Evolutionary conservation across 768 basidiomycete genomes (phyloP), one percentile per base, ranked within the genome.

Genomic region (Tulasnella sp.): DNA sequence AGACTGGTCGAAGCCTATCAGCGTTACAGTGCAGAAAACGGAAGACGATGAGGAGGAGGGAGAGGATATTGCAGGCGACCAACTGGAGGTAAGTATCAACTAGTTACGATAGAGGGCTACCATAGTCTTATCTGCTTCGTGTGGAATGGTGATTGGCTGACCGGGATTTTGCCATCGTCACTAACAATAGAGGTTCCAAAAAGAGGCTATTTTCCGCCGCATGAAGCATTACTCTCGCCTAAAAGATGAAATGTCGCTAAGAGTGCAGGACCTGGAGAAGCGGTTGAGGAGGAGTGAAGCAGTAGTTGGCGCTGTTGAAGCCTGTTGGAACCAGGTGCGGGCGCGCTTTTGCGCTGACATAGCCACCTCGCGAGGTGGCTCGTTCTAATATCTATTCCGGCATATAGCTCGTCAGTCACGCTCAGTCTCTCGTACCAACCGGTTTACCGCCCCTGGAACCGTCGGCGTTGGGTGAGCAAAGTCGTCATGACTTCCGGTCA

Each of bases 201-300:
- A 96, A 85, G 93, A 94, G 82, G 94, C 94, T 62, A 91, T 96
- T 74, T 95, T 91, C 85, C 89, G 94, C 56, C 88, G 93, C 80
- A 95, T 96, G 94, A 91, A 88, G 83, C 90, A 94, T 83, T 95
- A 95, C 84, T 90, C 91, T 78, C 89, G 93, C 80, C 91, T 94
- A 86, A 87, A 91, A 84, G 90, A 92, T 81, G 89, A 92, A 68
- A 89, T 89, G 80, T 88, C 89, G 83, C 84, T 86, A 82, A 89
- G 89, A 78, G 89, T 94, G 76, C 87, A 88, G 71, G 89, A 92
- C 81, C 84, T 95, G 40, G 92, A 94, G 84, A 87, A 87, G 80
- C 88, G 90, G 81, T 92, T 91, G 84, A 87, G 85, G 75, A 89
- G 89, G 27, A 92, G 90, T 82, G 92, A 94, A 84, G 91, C 91